Conservation (phyloP, 352 stramenopile genomes). For the Phytophthora cajani region DNA sequence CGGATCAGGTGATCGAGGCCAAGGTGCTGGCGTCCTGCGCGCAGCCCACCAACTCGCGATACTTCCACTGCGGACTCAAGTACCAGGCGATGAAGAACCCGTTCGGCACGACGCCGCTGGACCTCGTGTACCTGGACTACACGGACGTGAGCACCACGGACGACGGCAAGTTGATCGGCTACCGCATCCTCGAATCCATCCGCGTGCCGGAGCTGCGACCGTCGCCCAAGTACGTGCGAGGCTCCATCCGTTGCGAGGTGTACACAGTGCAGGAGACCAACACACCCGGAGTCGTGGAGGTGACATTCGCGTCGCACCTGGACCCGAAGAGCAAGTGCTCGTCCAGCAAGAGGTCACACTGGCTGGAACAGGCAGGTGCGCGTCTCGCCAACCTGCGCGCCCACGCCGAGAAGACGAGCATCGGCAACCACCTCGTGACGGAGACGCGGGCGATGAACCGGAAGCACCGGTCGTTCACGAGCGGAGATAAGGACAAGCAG, state of each 20-base stretch:
- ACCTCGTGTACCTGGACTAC: conserved; percentile 88
- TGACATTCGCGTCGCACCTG: conserved; percentile 84
- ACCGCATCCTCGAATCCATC: conserved; percentile 84
- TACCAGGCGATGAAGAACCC: conserved; percentile 86
- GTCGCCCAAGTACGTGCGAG: conserved; percentile 68
- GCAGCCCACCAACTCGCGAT: conserved; percentile 56
- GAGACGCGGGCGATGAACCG: conserved; percentile 44
- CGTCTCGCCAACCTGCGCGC: conserved; percentile 66
- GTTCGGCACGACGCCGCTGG: conserved; percentile 64
- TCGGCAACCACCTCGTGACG: conserved; percentile 60
- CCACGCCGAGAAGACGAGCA: conserved; percentile 74
- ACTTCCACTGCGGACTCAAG: conserved; percentile 87
- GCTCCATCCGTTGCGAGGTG: conserved; percentile 81
- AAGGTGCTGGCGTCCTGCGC: conserved; percentile 74
- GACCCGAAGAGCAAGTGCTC: conserved; percentile 84
- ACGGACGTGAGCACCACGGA: conserved; percentile 76
- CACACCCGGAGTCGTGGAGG: conserved; percentile 74
- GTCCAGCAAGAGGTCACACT: conserved; percentile 59
- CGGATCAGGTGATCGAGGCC: conserved; percentile 71
- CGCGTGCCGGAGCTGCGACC: conserved; percentile 67
- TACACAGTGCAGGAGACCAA: conserved; percentile 81
- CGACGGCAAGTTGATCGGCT: conserved; percentile 70
- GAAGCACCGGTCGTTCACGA: conserved; percentile 42
- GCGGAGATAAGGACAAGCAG: conserved; percentile 50
- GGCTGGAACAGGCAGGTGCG: conserved; percentile 62